phyloP scores from a whole-genome alignment of 768 basidiomycete genomes.

The Suillus subluteus region DNA sequence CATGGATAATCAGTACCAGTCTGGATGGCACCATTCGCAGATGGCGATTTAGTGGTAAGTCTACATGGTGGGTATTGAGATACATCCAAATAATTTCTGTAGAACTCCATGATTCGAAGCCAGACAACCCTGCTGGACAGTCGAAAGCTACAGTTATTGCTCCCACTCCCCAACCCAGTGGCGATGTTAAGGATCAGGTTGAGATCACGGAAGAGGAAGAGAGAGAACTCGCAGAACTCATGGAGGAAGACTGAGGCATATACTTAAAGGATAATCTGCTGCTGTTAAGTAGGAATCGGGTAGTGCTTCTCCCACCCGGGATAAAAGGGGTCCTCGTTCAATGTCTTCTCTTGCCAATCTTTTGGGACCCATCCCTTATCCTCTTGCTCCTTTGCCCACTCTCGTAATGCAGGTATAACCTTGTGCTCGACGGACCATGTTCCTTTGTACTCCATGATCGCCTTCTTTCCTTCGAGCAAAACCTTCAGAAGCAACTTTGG shows the following conservation, averaged over 20 bases:
- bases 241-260: slow-evolving; percentile 41
- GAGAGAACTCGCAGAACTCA: slow-evolving; percentile 81
- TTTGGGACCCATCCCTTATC: slow-evolving; percentile 47
- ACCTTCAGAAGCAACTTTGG: slow-evolving; percentile 50
- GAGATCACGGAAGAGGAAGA: slow-evolving; percentile 88
- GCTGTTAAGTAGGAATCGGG: slow-evolving; percentile 14
- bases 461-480: slow-evolving; percentile 41
- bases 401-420: slow-evolving; percentile 47
- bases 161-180: slow-evolving; percentile 31
- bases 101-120: slow-evolving; percentile 34
- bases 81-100: slow-evolving; percentile 2
- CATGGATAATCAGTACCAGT: slow-evolving; percentile 83
- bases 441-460: slow-evolving; percentile 49
- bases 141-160: slow-evolving; percentile 24
- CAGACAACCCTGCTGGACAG: slow-evolving; percentile 23
- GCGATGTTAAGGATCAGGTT: slow-evolving; percentile 32
- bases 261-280: not conserved
- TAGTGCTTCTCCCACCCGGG: slow-evolving; percentile 46
- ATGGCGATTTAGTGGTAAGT: slow-evolving; percentile 75
- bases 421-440: slow-evolving; percentile 46
- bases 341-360: slow-evolving; percentile 52
- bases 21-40: slow-evolving; percentile 87
- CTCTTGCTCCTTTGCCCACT: slow-evolving; percentile 54
- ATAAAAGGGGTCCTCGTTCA: slow-evolving; percentile 55
- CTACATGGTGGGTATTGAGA: not conserved